These are phyloP conservation scores for Ceratocystis cubensis DNA, from an alignment of 2,329 filamentous ascomycete species.

Conservation along the genomic window DNA sequence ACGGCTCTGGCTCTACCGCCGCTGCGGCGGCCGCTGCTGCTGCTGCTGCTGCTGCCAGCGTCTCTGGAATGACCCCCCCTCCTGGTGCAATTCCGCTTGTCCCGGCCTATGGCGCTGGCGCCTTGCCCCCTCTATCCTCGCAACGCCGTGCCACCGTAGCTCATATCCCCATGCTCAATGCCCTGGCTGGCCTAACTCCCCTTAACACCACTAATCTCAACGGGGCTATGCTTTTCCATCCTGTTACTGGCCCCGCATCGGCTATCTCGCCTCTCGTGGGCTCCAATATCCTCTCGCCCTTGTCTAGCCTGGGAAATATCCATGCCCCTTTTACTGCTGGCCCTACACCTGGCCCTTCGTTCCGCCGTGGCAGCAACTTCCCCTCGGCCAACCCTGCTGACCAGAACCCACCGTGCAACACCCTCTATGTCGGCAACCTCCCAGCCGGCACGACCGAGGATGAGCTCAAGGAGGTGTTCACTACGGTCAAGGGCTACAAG, in stretches of 20 bases:
- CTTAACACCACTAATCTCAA: slow-evolving; percentile 20
- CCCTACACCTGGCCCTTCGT: slow-evolving; percentile 9
- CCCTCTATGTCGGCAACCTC: slow-evolving; percentile 92
- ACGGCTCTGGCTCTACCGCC: slow-evolving; percentile 30
- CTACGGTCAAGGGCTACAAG: slow-evolving; percentile 88
- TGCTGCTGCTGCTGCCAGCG: slow-evolving; percentile 27
- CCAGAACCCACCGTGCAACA: slow-evolving; percentile 95
- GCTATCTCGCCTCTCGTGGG: slow-evolving; percentile 27
- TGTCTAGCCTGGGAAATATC: slow-evolving; percentile 24
- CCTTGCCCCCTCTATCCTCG: background rate
- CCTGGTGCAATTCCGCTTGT: background rate
- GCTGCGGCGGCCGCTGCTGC: slow-evolving; percentile 27
- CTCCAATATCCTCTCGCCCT: slow-evolving; percentile 36
- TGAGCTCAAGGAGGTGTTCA: slow-evolving; percentile 87
- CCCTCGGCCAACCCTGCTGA: slow-evolving; percentile 89
- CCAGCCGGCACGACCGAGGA: slow-evolving; percentile 88
- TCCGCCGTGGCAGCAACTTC: slow-evolving; percentile 37
- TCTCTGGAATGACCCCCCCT: slow-evolving; percentile 5
- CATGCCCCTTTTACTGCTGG: slow-evolving; percentile 6
- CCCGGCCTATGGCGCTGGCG: background rate
- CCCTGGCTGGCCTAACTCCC: slow-evolving; percentile 29
- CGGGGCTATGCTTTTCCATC: slow-evolving; percentile 9
- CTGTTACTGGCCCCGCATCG: slow-evolving; percentile 12
- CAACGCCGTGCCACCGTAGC: slow-evolving; percentile 20
- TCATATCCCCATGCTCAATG: slow-evolving; percentile 13